Percentiles rank a stretch among this genome's conserved stretches.
phyloP scores from a whole-genome alignment of 2,329 filamentous ascomycete species.

The Berkeleyomyces rouxiae region DNA sequence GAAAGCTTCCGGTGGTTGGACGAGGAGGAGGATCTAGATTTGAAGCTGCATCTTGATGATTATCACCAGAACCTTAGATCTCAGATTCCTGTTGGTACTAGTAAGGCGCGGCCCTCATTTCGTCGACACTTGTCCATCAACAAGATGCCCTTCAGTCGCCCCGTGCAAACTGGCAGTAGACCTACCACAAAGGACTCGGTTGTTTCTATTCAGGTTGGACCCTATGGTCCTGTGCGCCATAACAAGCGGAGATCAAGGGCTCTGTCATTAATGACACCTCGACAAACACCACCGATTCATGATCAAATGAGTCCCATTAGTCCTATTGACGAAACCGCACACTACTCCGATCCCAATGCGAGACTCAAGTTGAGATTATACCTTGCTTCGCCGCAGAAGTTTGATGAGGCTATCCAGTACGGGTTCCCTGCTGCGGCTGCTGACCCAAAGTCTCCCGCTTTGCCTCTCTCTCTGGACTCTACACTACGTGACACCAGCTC shows the following conservation, averaged over 20 bases:
- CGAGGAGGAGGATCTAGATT: conserved; percentile 53
- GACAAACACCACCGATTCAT: conserved; percentile 11
- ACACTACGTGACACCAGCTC: conserved; percentile 6
- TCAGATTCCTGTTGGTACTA: conserved; percentile 27
- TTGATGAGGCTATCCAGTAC: conserved; percentile 88
- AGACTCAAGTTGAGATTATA: conserved; percentile 73
- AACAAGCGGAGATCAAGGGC: conserved; percentile 36
- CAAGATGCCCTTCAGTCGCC: conserved; percentile 44
- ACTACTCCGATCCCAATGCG: conserved; percentile 83
- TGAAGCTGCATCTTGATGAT: conserved; percentile 50
- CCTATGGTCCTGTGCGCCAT: conserved; percentile 21
- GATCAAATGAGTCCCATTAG: conserved; percentile 14
- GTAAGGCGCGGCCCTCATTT: conserved; percentile 41
- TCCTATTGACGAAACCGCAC: conserved; percentile 54
- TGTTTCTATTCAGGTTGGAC: conserved; percentile 19
- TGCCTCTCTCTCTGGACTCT: conserved; percentile 5
- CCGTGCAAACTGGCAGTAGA: conserved; percentile 32
- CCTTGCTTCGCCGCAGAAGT: conserved; percentile 79
- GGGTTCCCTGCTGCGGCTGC: conserved; percentile 54
- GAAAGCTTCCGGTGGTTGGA: conserved; percentile 61
- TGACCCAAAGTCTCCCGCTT: conserved; percentile 15
- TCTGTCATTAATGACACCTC: conserved; percentile 36
- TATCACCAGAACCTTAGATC: conserved; percentile 48
- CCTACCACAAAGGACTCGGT: conserved; percentile 27
- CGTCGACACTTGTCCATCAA: conserved; percentile 57